Base-by-base conservation (phyloP, 2,329 filamentous ascomycete species). In the Cercospora zeina region DNA sequence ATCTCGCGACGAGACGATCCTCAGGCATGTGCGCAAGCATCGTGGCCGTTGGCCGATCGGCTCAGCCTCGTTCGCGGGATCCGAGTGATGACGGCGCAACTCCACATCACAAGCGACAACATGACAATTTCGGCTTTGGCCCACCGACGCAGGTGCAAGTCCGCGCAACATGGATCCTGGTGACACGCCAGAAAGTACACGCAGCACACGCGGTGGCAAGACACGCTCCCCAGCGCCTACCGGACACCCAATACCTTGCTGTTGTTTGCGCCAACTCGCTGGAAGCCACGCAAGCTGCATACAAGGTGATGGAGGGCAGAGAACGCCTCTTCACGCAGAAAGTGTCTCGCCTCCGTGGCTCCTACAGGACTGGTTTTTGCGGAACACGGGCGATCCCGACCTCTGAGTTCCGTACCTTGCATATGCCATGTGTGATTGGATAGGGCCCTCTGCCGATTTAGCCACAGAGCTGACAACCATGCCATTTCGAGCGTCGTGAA, bases 371-470 rank as follows among this genome's bases (percentile, higher is more conserved):
- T 58, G n/a, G n/a, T n/a, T n/a, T n/a, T 57, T 56, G 62, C 62
- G 62, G 56, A 55, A 42, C 24, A 56, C 45, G 59, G 62, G 19
- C 59, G 54, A 62, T 57, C 47, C 53, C 37, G 45, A 42, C 45
- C 33, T 57, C 62, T 62, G n/a, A 61, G 54, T 34, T 57, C 19
- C 54, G 65, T 66, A 34, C 62, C 64, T 67, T 60, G 62, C 66
- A 64, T 50, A 51, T 56, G n/a, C 34, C 27, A 50, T 33, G 21
- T 19, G n/a, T 54, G 58, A 60, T 60, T 59, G 58, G 58, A 30
- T 13, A 10, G 14, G 4, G 24, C 42, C 34, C 36, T 31, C 30
- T 54, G 33, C 57, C 53, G 54, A 55, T 42, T 58, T 24, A 54
- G 53, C 31, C 34, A 24, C 19, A 55, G 27, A 31, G 50, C 24